Conservation (phyloP, 352 stramenopile genomes). For the Elongisporangium anandrum region DNA sequence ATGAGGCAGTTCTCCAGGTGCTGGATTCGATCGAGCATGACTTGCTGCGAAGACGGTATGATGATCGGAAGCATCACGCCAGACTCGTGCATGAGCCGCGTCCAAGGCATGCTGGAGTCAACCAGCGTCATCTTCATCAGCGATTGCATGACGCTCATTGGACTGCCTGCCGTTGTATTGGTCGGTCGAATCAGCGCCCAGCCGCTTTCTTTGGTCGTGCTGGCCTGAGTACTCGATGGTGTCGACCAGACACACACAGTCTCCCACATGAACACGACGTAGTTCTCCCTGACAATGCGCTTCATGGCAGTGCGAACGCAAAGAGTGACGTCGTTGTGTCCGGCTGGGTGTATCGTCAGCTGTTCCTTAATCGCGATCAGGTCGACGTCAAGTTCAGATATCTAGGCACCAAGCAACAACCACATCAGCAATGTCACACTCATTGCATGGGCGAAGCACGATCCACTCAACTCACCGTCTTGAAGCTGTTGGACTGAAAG, state of each 20-base stretch:
- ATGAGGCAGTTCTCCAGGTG: neutral
- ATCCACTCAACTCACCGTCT: neutral
- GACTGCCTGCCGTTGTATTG: neutral
- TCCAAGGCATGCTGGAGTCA: neutral
- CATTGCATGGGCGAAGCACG: neutral
- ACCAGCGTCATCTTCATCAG: neutral
- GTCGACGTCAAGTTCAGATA: neutral
- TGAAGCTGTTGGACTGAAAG: neutral
- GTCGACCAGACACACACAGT: neutral
- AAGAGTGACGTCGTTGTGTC: neutral
- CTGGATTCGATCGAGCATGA: neutral
- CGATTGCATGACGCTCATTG: neutral
- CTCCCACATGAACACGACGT: neutral
- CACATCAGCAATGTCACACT: neutral
- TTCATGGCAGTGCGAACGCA: neutral
- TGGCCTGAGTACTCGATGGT: neutral
- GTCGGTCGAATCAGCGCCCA: neutral
- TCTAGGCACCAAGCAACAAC: neutral
- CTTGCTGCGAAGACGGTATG: neutral
- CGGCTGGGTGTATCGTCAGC: neutral
- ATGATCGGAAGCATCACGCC: neutral
- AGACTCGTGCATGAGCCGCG: neutral
- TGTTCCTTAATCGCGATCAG: neutral
- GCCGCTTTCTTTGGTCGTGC: neutral
- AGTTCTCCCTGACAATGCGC: neutral